These are phyloP conservation scores for Colletotrichum sp. DNA, from an alignment of 2,329 filamentous ascomycete species.

Conservation along the genomic window DNA sequence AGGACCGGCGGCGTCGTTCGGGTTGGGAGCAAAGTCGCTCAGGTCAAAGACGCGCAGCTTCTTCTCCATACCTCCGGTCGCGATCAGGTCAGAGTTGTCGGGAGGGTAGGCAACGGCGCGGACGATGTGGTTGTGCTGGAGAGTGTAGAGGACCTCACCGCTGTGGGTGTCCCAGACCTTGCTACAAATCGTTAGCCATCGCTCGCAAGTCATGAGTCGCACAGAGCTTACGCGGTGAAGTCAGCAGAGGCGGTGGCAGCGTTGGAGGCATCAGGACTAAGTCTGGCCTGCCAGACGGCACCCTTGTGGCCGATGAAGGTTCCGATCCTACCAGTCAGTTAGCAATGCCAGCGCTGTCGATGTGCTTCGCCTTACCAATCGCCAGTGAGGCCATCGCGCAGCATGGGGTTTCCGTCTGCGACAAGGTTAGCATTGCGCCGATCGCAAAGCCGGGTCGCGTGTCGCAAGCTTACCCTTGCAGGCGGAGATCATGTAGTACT, in stretches of 20 bases:
- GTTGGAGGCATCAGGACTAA: conserved; percentile 85
- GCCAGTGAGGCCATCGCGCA: conserved; percentile 92
- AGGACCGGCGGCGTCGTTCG: conserved; percentile 36
- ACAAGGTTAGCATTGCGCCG: conserved; percentile 25
- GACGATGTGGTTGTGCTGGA: conserved; percentile 95
- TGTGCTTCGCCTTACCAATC: conserved; percentile 69
- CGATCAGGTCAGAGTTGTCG: conserved; percentile 81
- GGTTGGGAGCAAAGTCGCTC: conserved; percentile 55
- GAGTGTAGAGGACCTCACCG: conserved; percentile 84
- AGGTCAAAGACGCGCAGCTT: conserved; percentile 95
- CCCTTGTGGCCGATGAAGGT: conserved; percentile 99
- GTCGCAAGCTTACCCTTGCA: conserved; percentile 73
- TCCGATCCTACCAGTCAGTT: conserved; percentile 80
- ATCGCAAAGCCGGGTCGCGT: not conserved
- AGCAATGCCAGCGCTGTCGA: not conserved
- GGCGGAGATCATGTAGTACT: conserved; percentile 91
- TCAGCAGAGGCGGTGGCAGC: conserved; percentile 95
- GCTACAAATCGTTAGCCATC: conserved; percentile 47
- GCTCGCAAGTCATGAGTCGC: no score
- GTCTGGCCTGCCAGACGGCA: conserved; percentile 92
- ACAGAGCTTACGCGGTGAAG: conserved; percentile 78
- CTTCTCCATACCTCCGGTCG: conserved; percentile 95
- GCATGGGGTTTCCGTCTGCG: conserved; percentile 95
- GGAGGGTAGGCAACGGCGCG: conserved; percentile 90
- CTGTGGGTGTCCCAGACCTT: conserved; percentile 98